Evolutionary conservation across 805 yeast genomes (phyloP), one percentile per base, ranked within the genome.

Genomic region (Phaffomyces antillensis): DNA sequence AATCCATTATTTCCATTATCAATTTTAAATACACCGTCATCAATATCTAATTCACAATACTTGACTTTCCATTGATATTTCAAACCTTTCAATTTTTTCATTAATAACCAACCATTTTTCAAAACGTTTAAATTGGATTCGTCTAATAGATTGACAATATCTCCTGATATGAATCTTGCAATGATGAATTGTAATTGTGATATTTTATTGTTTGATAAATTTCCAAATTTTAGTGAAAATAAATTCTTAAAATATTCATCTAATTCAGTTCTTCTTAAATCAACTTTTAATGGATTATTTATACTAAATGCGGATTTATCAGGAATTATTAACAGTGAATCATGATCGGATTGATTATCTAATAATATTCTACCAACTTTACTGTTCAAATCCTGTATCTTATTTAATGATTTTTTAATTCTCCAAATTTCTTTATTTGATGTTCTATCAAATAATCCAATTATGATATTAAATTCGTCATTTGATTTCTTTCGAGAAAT

Each of bases 341-440:
- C 66, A 24, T 38, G 36, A 10, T 41, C 43, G 33, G 16, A 40
- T 35, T 72, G 76, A 20, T 65, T 62, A 61, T 88, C 95, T 49
- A 90, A 70, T 10, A 72, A 68, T 7, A 68, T 50, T 26, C 43
- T 44, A 15, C 37, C 32, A 12, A 44, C 24, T 18, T 40, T 41
- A 36, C 40, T 43, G 12, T 44, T 40, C 11, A 40, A 37, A 25
- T 33, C 30, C 20, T 44, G 36, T n/a, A 91, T 65, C 53, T 81
- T 83, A 2, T 75, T 65, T 47, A 79, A 74, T 2, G 79, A 62
- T 56, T 88, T 88, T 36, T 79, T 68, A 43, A 87, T 78, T 52
- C 80, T 72, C 83, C 95, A 90, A 69, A 86, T 75, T 53, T 81
- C 87, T 48, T 79, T 79, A 35, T 70, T 67, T 2, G 81, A 64